A percentile compares a stretch with the other conserved stretches of the same genome.
Conservation (phyloP, 495 filamentous ascomycete species). For the Wilcoxina mikolae region DNA sequence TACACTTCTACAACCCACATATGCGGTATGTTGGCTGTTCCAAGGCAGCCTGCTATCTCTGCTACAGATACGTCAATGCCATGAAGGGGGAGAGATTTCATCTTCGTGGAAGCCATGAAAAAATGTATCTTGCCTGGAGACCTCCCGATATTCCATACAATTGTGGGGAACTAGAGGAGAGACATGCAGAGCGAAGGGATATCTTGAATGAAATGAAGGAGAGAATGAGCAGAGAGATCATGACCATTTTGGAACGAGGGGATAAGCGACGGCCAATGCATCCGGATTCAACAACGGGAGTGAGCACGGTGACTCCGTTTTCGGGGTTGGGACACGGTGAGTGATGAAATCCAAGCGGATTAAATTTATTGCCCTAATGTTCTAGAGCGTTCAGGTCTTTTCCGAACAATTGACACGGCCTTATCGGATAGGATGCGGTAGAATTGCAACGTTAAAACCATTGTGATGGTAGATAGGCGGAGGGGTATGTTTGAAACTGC, state of each 20-base stretch:
- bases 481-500: too few relatives aligned
- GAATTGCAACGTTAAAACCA: too few relatives aligned
- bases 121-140: conserved; percentile 1
- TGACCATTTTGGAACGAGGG: neutral
- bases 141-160: neutral
- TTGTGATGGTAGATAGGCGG: too few relatives aligned
- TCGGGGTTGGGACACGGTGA: too few relatives aligned
- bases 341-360: too few relatives aligned
- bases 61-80: neutral
- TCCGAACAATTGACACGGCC: too few relatives aligned
- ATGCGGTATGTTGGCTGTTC: neutral
- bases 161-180: neutral
- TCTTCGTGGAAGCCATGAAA: neutral
- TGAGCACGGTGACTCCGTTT: neutral
- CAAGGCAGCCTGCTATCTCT: conserved; percentile 1
- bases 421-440: too few relatives aligned
- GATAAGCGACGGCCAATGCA: neutral
- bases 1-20: neutral
- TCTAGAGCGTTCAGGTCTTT: too few relatives aligned
- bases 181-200: neutral
- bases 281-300: conserved; percentile 1
- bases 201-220: conserved; percentile 2
- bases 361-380: too few relatives aligned
- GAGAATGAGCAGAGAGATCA: neutral
- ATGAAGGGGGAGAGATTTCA: neutral